Percentiles rank a stretch among this genome's conserved stretches.
These are phyloP conservation scores for Toxoplasma gondii DNA, from an alignment of 169 alveolate genomes.

Conservation along the genomic window DNA sequence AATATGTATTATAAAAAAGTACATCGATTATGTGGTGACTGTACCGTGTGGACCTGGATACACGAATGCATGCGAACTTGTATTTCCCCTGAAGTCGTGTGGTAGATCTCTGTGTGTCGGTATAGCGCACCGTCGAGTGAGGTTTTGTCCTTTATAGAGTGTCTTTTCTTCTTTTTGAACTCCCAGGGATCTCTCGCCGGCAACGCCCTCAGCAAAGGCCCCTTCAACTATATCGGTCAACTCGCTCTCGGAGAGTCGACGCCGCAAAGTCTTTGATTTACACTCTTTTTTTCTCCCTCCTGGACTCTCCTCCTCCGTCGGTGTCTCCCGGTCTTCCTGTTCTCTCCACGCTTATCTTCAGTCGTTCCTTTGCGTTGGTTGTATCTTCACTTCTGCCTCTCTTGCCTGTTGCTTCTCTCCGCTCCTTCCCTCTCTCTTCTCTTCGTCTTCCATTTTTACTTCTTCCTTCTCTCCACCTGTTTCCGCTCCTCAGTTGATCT, in stretches of 20 bases:
- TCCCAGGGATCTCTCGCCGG: conserved; percentile 16
- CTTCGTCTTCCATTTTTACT: neutral
- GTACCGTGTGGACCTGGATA: no score
- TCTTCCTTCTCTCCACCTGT: neutral
- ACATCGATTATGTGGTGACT: no score
- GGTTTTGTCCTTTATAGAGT: neutral
- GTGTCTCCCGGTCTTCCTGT: neutral
- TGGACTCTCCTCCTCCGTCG: neutral
- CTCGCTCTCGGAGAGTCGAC: neutral
- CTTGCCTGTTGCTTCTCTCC: neutral
- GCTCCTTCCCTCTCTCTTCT: neutral
- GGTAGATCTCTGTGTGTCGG: neutral
- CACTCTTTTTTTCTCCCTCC: no score
- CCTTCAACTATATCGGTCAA: neutral
- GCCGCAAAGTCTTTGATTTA: neutral
- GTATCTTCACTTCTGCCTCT: neutral
- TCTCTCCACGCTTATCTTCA: neutral
- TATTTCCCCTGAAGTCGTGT: neutral
- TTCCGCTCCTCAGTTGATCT: no score
- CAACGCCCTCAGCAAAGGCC: neutral
- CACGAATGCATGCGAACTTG: no score
- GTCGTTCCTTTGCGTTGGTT: neutral
- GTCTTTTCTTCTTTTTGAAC: neutral
- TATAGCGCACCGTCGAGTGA: neutral
- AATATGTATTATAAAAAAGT: no score